phyloP scores from a whole-genome alignment of 352 stramenopile species.

The Pythium periplocum region DNA sequence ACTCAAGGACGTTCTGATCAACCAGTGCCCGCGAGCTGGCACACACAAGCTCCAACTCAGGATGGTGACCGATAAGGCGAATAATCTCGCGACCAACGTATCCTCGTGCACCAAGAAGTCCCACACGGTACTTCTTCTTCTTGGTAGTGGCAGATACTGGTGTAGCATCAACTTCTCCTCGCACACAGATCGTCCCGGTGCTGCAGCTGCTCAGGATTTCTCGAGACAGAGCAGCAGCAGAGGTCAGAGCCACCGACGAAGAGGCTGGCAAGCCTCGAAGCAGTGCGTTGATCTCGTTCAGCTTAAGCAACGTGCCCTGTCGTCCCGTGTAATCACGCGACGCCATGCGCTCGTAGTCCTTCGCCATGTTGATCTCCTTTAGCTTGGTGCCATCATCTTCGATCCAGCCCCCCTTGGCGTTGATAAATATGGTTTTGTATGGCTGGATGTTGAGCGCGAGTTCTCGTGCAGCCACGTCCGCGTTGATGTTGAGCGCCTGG shows the following conservation, averaged over 20 bases:
- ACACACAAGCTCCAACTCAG: constrained; percentile 76
- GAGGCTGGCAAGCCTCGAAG: constrained; percentile 67
- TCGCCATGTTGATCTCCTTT: constrained; percentile 74
- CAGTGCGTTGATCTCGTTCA: constrained; percentile 88
- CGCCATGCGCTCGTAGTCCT: constrained; percentile 75
- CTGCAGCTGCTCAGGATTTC: constrained; percentile 86
- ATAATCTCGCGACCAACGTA: constrained; percentile 87
- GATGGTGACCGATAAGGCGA: constrained; percentile 70
- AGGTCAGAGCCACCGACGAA: constrained; percentile 85
- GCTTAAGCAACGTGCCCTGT: constrained; percentile 88
- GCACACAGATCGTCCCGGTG: constrained; percentile 78
- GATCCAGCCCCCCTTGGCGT: constrained; percentile 85
- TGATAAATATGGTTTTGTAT: constrained; percentile 88
- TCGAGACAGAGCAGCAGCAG: constrained; percentile 63
- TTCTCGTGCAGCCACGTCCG: constrained; percentile 78
- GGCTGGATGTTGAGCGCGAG: constrained; percentile 78
- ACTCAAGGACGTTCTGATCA: constrained; percentile 72
- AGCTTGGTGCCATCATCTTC: constrained; percentile 84
- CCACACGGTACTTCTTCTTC: constrained; percentile 60
- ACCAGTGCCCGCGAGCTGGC: constrained; percentile 78
- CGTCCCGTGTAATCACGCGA: constrained; percentile 81
- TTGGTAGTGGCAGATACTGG: constrained; percentile 12
- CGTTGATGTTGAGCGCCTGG: constrained; percentile 88
- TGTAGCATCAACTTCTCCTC: constrained; percentile 32
- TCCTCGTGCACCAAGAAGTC: constrained; percentile 76